Evolutionary conservation across 345 rosid species (phyloP), one percentile per base, ranked within the genome.

Genomic region (Lagerstroemia speciosa): DNA sequence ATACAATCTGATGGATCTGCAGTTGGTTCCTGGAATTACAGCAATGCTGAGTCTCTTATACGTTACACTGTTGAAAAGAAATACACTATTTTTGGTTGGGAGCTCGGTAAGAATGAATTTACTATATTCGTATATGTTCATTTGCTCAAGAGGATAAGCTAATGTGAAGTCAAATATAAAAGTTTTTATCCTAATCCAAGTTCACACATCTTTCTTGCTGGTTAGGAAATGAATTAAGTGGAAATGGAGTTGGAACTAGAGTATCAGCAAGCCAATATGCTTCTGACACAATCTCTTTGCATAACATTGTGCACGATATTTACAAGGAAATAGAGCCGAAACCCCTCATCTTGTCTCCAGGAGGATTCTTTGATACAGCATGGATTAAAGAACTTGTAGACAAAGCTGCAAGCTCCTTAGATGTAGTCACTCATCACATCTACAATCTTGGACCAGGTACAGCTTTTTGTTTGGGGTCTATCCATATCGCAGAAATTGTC

Each of bases 371-470:
- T 75, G 96, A 88, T 24, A 79, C 69, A 33, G 62, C 68, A 38
- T 94, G 98, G 98, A 91, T 81, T 80, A 75, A 78, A 65, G 83
- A 83, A 67, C 90, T 81, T 72, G 37, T 89, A 29, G 78, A 65
- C 57, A 88, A 87, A 72, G 62, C 99, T 34, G 67, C 68, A 48
- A 60, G 75, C 65, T 78, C 85, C 65, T 36, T 88, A 9, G 78
- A 91, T 64, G 98, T 81, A 5, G 74, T 83, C 67, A 91, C 93
- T 11, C 98, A 80, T 67, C 97, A 94, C 78, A 92, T 94, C 74
- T 94, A 94, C 85, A 84, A 91, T 72, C 97, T 94, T 31, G 99
- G 99, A 46, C 86, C 99, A 77, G 98, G 99, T 92, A 83, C 53
- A 4, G 4, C 17, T 0, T 30, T 58, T 57, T 27, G 69, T 50